Evolutionary conservation across 805 yeast genomes (phyloP).

Genomic region (Huiozyma sinensis): DNA sequence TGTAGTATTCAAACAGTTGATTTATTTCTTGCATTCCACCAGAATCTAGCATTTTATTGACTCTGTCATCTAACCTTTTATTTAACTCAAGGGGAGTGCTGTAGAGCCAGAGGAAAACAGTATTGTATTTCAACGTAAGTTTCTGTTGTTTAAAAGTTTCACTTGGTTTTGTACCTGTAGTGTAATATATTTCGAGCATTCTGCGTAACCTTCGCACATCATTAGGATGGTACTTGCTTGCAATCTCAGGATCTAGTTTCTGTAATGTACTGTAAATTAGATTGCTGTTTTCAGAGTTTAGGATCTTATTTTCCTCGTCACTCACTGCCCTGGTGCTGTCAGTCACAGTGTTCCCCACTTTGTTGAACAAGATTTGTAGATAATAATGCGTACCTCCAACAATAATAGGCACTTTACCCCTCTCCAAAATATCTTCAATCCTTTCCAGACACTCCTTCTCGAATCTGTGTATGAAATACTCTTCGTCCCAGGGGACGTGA

Average conservation of each 20-base stretch:
- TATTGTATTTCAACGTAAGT: constrained; percentile 44
- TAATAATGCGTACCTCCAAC: constrained; percentile 98
- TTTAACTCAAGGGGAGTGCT: constrained; percentile 50
- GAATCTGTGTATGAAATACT: constrained; percentile 72
- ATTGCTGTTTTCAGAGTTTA: constrained; percentile 37
- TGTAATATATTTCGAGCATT: constrained; percentile 68
- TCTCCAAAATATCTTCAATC: constrained; percentile 51
- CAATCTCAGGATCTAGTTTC: constrained; percentile 57
- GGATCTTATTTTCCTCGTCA: constrained; percentile 19
- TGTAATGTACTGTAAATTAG: constrained; percentile 34
- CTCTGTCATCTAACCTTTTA: constrained; percentile 61
- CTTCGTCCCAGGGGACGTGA: constrained; percentile 70
- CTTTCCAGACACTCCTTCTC: constrained; percentile 53
- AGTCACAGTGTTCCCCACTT: constrained; percentile 19
- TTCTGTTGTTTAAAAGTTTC: constrained; percentile 59
- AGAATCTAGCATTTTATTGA: constrained; percentile 64
- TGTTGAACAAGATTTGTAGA: constrained; percentile 65
- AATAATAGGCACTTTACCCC: constrained; percentile 72
- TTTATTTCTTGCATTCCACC: constrained; percentile 68
- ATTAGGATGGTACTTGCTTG: constrained; percentile 82
- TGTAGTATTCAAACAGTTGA: constrained; percentile 41
- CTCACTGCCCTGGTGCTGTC: constrained; percentile 3
- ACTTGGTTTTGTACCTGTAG: constrained; percentile 59
- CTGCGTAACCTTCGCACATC: constrained; percentile 70
- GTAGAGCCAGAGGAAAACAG: constrained; percentile 75